A percentile compares a stretch with the other conserved stretches of the same genome.
These are phyloP conservation scores for Oryza nivara DNA, from an alignment of 176 grass and related monocot genomes.

Conservation along the genomic window DNA sequence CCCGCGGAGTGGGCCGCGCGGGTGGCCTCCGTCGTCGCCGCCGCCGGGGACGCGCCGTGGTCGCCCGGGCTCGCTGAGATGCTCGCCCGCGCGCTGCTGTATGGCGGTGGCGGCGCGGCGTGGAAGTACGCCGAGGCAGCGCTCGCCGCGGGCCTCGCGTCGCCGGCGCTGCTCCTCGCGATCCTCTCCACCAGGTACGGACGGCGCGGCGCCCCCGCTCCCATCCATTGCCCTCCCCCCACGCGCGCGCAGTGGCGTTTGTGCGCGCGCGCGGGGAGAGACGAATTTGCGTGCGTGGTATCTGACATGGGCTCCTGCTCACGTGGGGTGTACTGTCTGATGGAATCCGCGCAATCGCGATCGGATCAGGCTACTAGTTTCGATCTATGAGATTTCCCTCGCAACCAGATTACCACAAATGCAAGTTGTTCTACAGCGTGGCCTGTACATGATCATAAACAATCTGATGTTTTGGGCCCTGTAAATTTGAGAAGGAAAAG, in stretches of 20 bases:
- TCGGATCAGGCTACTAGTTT: background rate
- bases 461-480: background rate
- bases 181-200: constrained; percentile 74
- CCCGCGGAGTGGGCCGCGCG: constrained; percentile 65
- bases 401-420: background rate
- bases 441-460: too few species aligned
- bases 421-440: too few species aligned
- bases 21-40: constrained; percentile 27
- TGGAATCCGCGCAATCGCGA: background rate
- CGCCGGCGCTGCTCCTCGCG: constrained; percentile 73
- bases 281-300: constrained; percentile 23
- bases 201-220: too few species aligned
- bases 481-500: background rate
- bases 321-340: background rate
- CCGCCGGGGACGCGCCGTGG: constrained; percentile 31
- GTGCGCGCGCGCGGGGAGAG: background rate
- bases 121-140: constrained; percentile 97
- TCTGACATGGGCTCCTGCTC: background rate
- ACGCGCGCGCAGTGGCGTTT: too few species aligned
- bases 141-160: constrained; percentile 64
- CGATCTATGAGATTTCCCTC: background rate
- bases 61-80: constrained; percentile 67
- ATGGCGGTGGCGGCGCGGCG: constrained; percentile 24
- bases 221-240: too few species aligned
- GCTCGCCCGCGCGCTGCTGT: constrained; percentile 56